These are phyloP conservation scores for Rostrohypoxylon terebratum DNA, from an alignment of 495 filamentous ascomycete genomes.

Conservation along the genomic window DNA sequence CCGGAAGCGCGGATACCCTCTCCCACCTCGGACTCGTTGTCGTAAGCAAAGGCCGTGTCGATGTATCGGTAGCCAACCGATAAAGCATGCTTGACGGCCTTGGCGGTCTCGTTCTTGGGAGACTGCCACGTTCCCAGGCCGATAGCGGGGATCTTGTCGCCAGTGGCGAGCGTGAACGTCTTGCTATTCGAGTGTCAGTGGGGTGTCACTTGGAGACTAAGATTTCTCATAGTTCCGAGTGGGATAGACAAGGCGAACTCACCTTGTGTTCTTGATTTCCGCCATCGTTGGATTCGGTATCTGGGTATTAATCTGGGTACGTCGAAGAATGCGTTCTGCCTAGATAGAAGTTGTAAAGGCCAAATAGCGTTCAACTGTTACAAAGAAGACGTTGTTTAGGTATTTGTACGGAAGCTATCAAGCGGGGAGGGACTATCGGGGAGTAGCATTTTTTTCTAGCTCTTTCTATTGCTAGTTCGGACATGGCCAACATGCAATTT, in stretches of 20 bases:
- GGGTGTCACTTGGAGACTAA: neutral
- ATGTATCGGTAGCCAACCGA: constrained; percentile 72
- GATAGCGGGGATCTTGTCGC: constrained; percentile 80
- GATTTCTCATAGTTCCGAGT: neutral
- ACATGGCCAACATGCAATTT: constrained; percentile 19
- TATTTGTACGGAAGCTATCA: constrained; percentile 34
- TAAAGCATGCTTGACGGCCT: constrained; percentile 81
- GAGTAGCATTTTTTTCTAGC: constrained; percentile 26
- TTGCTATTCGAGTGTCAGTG: constrained; percentile 53
- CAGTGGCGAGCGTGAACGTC: constrained; percentile 82
- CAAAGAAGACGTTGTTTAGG: constrained; percentile 13
- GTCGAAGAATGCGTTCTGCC: neutral
- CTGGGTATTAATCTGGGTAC: neutral
- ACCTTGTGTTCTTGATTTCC: constrained; percentile 53
- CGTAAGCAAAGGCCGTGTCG: constrained; percentile 80
- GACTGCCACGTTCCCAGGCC: constrained; percentile 89
- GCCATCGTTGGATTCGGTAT: constrained; percentile 48
- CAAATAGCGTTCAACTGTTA: neutral
- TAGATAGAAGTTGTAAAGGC: neutral
- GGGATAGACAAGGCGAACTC: constrained; percentile 9
- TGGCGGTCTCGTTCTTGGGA: constrained; percentile 57
- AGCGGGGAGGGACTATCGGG: neutral
- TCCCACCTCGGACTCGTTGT: constrained; percentile 86
- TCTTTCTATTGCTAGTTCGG: constrained; percentile 33
- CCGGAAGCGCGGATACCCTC: constrained; percentile 82